Conservation (phyloP, 202 grass and related monocot genomes). For the Setaria italica region DNA sequence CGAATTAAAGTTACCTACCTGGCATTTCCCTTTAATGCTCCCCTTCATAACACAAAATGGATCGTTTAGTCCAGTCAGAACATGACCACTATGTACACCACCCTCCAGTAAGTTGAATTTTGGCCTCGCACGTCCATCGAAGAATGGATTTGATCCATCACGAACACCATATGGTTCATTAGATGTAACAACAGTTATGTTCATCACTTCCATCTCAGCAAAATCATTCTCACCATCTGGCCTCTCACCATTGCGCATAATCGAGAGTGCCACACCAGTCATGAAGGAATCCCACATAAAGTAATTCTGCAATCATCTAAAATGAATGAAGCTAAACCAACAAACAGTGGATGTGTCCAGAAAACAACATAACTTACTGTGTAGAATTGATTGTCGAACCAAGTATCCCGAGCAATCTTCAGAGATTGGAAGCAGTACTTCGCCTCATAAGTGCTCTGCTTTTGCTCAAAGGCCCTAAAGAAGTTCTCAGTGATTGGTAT, state of each 20-base stretch:
- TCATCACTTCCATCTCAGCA: slow-evolving; percentile 67
- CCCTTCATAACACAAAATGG: slow-evolving; percentile 59
- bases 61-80: slow-evolving; percentile 68
- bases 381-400: slow-evolving; percentile 27
- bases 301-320: slow-evolving; percentile 53
- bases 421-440: slow-evolving; percentile 70
- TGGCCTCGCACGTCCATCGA: slow-evolving; percentile 54
- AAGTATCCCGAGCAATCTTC: slow-evolving; percentile 47
- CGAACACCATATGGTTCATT: slow-evolving; percentile 63
- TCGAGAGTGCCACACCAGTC: slow-evolving; percentile 64
- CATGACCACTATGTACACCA: slow-evolving; percentile 80
- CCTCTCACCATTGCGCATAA: slow-evolving; percentile 56
- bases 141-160: slow-evolving; percentile 81
- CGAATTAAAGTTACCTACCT: slow-evolving; percentile 50
- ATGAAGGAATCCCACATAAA: slow-evolving; percentile 92
- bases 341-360: neutral
- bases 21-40: slow-evolving; percentile 60
- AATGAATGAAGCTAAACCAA: slow-evolving; percentile 30
- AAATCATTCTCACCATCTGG: slow-evolving; percentile 63
- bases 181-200: slow-evolving; percentile 81
- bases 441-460: slow-evolving; percentile 67
- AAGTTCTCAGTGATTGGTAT: slow-evolving; percentile 66
- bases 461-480: slow-evolving; percentile 54
- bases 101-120: slow-evolving; percentile 54
- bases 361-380: neutral